Base-by-base conservation (phyloP, 805 yeast genomes). In the Candida ulmi region DNA sequence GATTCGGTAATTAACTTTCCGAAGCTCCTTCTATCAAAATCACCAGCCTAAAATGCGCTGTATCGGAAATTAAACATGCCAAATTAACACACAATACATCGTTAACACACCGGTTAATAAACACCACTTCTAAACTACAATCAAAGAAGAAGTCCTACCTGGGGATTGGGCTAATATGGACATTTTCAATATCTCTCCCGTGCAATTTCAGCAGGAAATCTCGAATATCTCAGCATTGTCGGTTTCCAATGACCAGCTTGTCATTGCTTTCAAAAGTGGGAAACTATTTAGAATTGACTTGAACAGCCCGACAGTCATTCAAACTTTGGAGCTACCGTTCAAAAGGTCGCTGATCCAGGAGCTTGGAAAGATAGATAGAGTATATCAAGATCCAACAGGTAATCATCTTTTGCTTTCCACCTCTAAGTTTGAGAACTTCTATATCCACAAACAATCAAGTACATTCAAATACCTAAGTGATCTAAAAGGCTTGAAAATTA, bases 261-360 rank as follows among this genome's bases (percentile, higher is more conserved):
- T 74, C 40, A 61, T 83, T 35, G 76, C 80, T 0, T 63, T 78
- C 40, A 63, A 63, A 36, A 60, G 69, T 8, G 81, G 83, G 1
- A 52, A 68, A 13, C 59, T 84, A n/a, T 74, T 74, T 46, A 60
- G 83, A n/a, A 82, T 85, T 25, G 78, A 83, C 48, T 61, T 84
- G 45, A 79, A 76, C 37, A 68, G 69, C 36, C 93, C 93, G 1
- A 76, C 81, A 27, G 66, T 66, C 8, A 80, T 84, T 5, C 69
- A 67, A 31, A 61, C 58, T 18, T 52, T 67, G n/a, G 58, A 56
- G 11, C 43, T 69, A 2, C 62, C 72, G 0, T 42, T 40, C 37
- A 55, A 50, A 42, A 48, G 49, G 37, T 52, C 58, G 15, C 41
- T 39, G 1, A 31, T 42, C 1, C 50, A 51, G 28, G 60, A 55